These are phyloP conservation scores for Colletotrichum sp. DNA, from an alignment of 2,329 filamentous ascomycete species.

Conservation along the genomic window DNA sequence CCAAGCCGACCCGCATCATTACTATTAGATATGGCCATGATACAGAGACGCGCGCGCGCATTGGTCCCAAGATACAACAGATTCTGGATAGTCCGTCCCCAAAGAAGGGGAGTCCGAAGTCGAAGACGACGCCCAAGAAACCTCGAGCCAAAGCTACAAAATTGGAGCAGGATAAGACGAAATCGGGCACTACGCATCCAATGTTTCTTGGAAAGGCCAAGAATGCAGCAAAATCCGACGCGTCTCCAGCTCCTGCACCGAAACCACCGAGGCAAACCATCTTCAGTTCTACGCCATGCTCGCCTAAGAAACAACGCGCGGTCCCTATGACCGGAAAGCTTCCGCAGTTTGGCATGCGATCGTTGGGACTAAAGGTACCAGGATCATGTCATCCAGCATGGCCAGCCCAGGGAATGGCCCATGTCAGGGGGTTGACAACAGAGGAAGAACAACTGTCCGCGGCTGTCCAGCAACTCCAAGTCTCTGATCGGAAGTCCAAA, in stretches of 20 bases:
- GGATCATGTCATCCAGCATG: conserved; percentile 73
- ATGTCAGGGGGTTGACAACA: conserved; percentile 58
- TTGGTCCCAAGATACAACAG: conserved; percentile 67
- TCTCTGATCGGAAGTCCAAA: conserved; percentile 53
- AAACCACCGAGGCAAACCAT: conserved; percentile 41
- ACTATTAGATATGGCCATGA: conserved; percentile 31
- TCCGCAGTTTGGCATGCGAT: conserved; percentile 50
- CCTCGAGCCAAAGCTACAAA: conserved; percentile 27
- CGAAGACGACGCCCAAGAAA: conserved; percentile 30
- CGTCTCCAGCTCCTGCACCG: not conserved
- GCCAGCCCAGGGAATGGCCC: conserved; percentile 69
- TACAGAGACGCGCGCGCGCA: conserved; percentile 42
- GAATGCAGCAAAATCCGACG: conserved; percentile 22
- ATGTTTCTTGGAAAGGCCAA: conserved; percentile 40
- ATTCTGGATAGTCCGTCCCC: conserved; percentile 53
- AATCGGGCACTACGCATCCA: conserved; percentile 42
- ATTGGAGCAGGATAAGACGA: conserved; percentile 26
- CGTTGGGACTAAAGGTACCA: conserved; percentile 61
- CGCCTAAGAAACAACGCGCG: conserved; percentile 47
- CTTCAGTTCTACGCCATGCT: conserved; percentile 60
- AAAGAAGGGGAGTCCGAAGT: conserved; percentile 21
- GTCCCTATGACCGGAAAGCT: conserved; percentile 33
- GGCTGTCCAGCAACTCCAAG: not conserved
- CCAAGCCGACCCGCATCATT: conserved; percentile 5
- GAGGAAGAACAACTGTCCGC: not conserved